Evolutionary conservation across 805 yeast species (phyloP).

Genomic region (Candida andamanensis): DNA sequence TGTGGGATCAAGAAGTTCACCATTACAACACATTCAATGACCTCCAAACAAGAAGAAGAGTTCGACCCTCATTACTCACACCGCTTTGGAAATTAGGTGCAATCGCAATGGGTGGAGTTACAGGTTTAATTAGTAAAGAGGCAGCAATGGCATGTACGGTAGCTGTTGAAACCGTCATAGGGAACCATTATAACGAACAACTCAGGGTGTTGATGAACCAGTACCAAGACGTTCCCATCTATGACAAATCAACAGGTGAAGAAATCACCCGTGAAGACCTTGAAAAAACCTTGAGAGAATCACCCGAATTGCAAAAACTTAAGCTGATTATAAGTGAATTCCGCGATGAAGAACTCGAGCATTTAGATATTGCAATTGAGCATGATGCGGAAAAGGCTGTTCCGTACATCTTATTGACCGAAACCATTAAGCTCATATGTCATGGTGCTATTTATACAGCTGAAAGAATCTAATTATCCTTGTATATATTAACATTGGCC

Average conservation of each 20-base stretch:
- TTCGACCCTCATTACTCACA: constrained; percentile 85
- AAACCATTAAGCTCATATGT: constrained; percentile 77
- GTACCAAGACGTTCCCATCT: constrained; percentile 46
- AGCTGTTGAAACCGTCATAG: constrained; percentile 97
- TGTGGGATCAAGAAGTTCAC: constrained; percentile 97
- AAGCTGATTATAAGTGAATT: constrained; percentile 64
- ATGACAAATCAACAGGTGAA: constrained; percentile 32
- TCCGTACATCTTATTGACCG: constrained; percentile 86
- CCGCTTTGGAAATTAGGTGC: constrained; percentile 96
- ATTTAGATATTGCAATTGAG: constrained; percentile 87
- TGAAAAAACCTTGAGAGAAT: constrained; percentile 23
- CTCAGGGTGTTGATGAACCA: constrained; percentile 69
- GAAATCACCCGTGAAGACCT: constrained; percentile 17
- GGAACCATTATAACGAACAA: constrained; percentile 91
- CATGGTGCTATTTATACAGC: constrained; percentile 89
- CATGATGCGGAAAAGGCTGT: constrained; percentile 90
- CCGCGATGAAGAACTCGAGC: constrained; percentile 93
- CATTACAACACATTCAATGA: constrained; percentile 83
- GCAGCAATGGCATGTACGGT: constrained; percentile 99
- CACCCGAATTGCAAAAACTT: constrained; percentile 54
- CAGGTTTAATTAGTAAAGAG: constrained; percentile 83
- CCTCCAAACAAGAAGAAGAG: constrained; percentile 70
- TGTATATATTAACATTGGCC: too few relatives aligned
- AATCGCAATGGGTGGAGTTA: constrained; percentile 74
- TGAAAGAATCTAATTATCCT: too few relatives aligned